These are phyloP conservation scores for Trametes maxima DNA, from an alignment of 768 basidiomycete species.

Conservation along the genomic window DNA sequence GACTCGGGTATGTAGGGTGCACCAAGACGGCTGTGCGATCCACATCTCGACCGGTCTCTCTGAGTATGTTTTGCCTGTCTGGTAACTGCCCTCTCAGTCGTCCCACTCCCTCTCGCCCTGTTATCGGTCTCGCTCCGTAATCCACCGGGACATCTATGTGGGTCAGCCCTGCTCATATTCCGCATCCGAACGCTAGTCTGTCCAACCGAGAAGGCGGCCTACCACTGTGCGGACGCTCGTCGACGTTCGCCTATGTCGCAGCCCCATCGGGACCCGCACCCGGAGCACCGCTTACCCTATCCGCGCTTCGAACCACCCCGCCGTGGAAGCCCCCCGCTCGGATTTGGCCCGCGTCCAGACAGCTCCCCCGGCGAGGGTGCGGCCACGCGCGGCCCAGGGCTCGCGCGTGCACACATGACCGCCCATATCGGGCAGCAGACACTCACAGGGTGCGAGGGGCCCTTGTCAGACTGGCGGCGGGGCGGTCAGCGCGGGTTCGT, in stretches of 20 bases:
- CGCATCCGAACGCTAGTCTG: neutral
- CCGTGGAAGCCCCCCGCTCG: constrained; percentile 4
- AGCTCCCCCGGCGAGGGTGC: neutral
- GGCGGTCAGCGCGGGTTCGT: neutral
- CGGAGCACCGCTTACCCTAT: neutral
- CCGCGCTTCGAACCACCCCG: neutral
- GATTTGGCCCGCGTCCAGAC: neutral
- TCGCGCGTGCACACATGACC: constrained; percentile 17
- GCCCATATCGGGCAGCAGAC: constrained; percentile 15
- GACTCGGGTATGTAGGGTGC: too few species aligned
- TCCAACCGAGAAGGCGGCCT: neutral
- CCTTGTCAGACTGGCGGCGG: neutral
- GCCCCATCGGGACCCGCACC: neutral
- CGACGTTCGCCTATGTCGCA: neutral
- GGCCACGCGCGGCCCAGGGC: constrained; percentile 3
- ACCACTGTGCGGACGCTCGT: neutral
- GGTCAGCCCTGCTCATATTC: neutral
- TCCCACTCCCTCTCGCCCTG: too few species aligned
- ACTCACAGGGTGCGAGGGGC: constrained; percentile 11
- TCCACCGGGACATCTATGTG: neutral
- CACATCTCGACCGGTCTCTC: too few species aligned
- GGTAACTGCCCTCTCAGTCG: too few species aligned
- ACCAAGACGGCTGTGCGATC: too few species aligned
- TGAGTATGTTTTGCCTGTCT: too few species aligned
- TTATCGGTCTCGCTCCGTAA: too few species aligned